Evolutionary conservation across 371 early-diverging fungal species (phyloP), one percentile per base, ranked within the genome.

Genomic region (Rhizopus microsporus): DNA sequence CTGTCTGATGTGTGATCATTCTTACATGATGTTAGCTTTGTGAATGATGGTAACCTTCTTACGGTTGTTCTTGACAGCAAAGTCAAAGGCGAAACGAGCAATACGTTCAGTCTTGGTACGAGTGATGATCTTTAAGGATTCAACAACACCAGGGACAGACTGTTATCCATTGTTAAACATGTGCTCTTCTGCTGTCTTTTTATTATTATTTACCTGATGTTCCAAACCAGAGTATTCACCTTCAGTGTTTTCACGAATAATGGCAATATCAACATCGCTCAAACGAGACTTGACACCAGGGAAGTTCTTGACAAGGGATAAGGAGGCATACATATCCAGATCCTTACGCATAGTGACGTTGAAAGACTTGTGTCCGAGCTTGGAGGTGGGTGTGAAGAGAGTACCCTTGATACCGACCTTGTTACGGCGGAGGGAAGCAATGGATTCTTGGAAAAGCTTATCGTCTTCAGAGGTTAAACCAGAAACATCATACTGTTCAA

Each of bases 161-260:
- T 88, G 31, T 9, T 23, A 23, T 23, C 23, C 2, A 23, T 23
- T 23, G 23, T 23, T 23, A 23, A 23, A 23, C 23, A 23, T 23
- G 23, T 23, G 23, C 23, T 23, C 23, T 23, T 23, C 23, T 23
- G 23, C 23, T 23, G 23, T 35, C 15, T 46, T 17, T 46, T 7
- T 15, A 43, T 12, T 34, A 12, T 31, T 16, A 59, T 65, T 63
- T 70, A 88, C 86, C 62, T 91, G 87, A 82, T 98, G 98, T 82
- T 98, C 98, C 57, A 96, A 83, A 13, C 98, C 98, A 69, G 94
- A 90, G 84, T 98, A 98, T 82, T 97, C 97, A 63, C 98, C 98
- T 78, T 98, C 98, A 29, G 97, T 98, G 83, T 98, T 98, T 77
- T 98, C 98, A 82, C 98, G 93, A 71, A 98, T 95, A 63, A 98